Evolutionary conservation across 441 rosid species (phyloP).

Genomic region (Pelargonium citronellum): DNA sequence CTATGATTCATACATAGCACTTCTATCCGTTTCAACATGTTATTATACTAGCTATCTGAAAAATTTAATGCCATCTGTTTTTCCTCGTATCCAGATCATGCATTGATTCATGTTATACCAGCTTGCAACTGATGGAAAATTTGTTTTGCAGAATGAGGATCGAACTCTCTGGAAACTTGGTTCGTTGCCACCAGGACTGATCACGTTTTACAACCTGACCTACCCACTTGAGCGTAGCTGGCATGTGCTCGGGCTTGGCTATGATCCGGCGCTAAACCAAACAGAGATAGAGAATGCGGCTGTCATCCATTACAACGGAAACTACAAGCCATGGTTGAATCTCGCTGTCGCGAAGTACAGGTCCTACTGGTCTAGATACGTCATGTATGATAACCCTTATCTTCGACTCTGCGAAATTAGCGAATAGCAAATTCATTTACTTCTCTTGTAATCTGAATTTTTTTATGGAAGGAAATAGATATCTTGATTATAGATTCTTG

Average conservation of each 20-base stretch:
- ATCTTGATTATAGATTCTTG: background rate
- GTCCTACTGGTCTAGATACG: constrained; percentile 75
- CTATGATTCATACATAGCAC: no score
- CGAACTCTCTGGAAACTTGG: constrained; percentile 96
- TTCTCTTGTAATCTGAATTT: background rate
- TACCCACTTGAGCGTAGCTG: constrained; percentile 69
- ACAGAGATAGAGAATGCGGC: constrained; percentile 80
- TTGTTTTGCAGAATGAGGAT: constrained; percentile 73
- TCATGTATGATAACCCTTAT: constrained; percentile 59
- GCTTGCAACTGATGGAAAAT: constrained; percentile 9
- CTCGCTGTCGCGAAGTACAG: constrained; percentile 76
- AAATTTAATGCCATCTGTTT: no score
- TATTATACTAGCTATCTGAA: no score
- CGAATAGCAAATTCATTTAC: constrained; percentile 12
- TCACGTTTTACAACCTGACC: constrained; percentile 89
- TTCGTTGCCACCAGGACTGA: constrained; percentile 86
- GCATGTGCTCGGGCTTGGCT: constrained; percentile 90
- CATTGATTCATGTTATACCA: background rate
- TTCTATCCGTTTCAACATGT: no score
- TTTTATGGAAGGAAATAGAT: background rate
- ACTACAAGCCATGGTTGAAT: constrained; percentile 94
- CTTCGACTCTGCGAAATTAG: constrained; percentile 58
- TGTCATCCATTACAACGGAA: constrained; percentile 87
- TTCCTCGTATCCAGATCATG: no score
- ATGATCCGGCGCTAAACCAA: constrained; percentile 88